Conservation (phyloP, 1,284 basidiomycete species). For the Ceratobasidium sp. region DNA sequence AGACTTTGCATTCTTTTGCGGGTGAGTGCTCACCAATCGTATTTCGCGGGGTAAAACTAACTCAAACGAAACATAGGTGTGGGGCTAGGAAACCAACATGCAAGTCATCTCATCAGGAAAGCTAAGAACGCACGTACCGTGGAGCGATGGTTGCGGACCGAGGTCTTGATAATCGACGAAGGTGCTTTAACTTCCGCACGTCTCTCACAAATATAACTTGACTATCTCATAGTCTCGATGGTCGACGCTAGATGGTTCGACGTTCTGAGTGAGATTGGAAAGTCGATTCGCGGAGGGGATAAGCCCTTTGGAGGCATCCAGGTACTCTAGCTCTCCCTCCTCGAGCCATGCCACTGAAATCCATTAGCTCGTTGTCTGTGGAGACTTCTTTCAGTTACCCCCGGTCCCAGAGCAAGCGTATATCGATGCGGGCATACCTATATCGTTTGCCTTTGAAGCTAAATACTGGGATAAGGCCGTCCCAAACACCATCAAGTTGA, state of each 20-base stretch:
- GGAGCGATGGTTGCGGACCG: slow-evolving; percentile 73
- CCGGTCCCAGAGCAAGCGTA: slow-evolving; percentile 70
- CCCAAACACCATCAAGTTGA: slow-evolving; percentile 64
- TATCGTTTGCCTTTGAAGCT: slow-evolving; percentile 84
- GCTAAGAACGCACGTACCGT: neutral
- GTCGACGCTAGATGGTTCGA: slow-evolving; percentile 93
- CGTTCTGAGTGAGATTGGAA: slow-evolving; percentile 75
- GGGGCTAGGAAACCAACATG: slow-evolving; percentile 10
- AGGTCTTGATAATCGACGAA: slow-evolving; percentile 94
- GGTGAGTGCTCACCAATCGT: slow-evolving; percentile 48
- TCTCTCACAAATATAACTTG: neutral
- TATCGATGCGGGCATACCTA: slow-evolving; percentile 45
- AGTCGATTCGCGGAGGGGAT: slow-evolving; percentile 65
- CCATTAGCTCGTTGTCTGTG: slow-evolving; percentile 76
- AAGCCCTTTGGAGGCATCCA: slow-evolving; percentile 93
- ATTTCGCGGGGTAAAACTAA: neutral
- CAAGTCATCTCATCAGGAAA: slow-evolving; percentile 3
- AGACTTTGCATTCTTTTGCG: slow-evolving; percentile 64
- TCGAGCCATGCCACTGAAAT: slow-evolving; percentile 39
- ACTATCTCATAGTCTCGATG: slow-evolving; percentile 81
- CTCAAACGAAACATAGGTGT: neutral
- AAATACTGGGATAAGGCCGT: slow-evolving; percentile 69
- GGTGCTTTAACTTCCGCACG: slow-evolving; percentile 56
- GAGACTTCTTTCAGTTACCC: slow-evolving; percentile 95
- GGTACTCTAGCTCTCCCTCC: slow-evolving; percentile 55